phyloP scores from a whole-genome alignment of 768 basidiomycete species.

The Auricularia heimuer region DNA sequence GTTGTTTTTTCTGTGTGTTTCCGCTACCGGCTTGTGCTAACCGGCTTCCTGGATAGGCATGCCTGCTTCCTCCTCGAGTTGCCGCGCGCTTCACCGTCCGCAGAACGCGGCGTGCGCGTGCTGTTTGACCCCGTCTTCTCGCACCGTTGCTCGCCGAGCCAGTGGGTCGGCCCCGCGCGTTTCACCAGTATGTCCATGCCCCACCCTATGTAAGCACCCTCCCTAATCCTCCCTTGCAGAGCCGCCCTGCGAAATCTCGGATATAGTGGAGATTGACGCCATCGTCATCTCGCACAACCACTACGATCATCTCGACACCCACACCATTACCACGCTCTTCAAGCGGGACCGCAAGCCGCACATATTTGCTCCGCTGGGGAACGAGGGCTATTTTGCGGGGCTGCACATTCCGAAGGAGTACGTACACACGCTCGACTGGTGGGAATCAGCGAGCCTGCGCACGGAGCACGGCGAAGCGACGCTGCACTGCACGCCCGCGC shows the following conservation, averaged over 20 bases:
- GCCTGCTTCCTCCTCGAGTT: constrained; percentile 46
- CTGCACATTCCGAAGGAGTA: constrained; percentile 30
- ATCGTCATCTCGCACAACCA: constrained; percentile 53
- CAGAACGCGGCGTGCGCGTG: constrained; percentile 32
- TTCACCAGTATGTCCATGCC: constrained; percentile 28
- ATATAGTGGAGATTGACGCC: constrained; percentile 53
- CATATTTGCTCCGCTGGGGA: constrained; percentile 52
- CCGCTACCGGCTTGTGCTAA: not conserved
- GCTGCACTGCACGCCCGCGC: constrained; percentile 51
- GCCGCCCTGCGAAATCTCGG: constrained; percentile 40
- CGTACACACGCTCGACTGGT: constrained; percentile 56
- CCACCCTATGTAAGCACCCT: not conserved
- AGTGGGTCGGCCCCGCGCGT: constrained; percentile 36
- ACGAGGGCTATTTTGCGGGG: constrained; percentile 30
- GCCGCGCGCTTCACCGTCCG: constrained; percentile 21
- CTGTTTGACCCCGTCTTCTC: constrained; percentile 43
- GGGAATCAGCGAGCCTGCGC: constrained; percentile 38
- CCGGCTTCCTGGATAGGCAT: constrained; percentile 18
- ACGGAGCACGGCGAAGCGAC: constrained; percentile 26
- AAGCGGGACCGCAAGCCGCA: constrained; percentile 27
- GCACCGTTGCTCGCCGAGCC: constrained; percentile 40
- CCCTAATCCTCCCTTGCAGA: constrained; percentile 18
- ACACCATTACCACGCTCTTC: constrained; percentile 30
- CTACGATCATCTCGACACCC: constrained; percentile 43
- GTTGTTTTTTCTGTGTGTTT: not conserved